phyloP scores from a whole-genome alignment of 75 land plant species.

The Cryptomeria japonica region DNA sequence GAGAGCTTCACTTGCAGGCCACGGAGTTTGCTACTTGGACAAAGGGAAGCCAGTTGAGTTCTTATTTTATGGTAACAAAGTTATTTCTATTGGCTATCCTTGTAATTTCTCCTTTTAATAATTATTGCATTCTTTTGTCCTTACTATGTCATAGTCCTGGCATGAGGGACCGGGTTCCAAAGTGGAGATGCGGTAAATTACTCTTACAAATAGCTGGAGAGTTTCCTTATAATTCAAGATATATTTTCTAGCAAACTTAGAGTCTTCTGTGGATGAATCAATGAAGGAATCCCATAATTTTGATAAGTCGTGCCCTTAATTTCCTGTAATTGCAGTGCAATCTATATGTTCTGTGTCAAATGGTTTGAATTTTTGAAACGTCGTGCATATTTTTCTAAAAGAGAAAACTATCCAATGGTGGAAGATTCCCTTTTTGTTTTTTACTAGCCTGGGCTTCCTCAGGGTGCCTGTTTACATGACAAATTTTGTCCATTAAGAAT shows the following conservation, averaged over 20 bases:
- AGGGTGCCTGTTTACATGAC: not conserved
- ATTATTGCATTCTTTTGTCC: not conserved
- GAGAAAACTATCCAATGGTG: not conserved
- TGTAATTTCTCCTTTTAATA: not conserved
- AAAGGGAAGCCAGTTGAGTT: too few species aligned
- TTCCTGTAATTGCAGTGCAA: not conserved
- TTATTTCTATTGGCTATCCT: not conserved
- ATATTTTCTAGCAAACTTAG: not conserved
- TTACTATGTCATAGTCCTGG: not conserved
- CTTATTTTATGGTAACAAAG: too few species aligned
- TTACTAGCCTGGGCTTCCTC: not conserved
- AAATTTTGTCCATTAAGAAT: not conserved
- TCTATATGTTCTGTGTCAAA: not conserved
- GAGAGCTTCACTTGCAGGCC: not conserved
- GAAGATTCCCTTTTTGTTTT: not conserved
- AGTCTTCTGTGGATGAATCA: not conserved
- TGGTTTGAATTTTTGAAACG: not conserved
- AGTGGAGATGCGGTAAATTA: too few species aligned
- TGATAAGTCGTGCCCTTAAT: not conserved
- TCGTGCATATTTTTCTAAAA: not conserved
- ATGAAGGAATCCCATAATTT: not conserved
- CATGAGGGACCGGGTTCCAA: not conserved
- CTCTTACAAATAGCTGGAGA: not conserved
- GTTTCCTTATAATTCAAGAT: not conserved
- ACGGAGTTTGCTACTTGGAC: not conserved